Evolutionary conservation across 352 stramenopile genomes (phyloP), one percentile per base, ranked within the genome.

Genomic region (Phytophthora sp.): DNA sequence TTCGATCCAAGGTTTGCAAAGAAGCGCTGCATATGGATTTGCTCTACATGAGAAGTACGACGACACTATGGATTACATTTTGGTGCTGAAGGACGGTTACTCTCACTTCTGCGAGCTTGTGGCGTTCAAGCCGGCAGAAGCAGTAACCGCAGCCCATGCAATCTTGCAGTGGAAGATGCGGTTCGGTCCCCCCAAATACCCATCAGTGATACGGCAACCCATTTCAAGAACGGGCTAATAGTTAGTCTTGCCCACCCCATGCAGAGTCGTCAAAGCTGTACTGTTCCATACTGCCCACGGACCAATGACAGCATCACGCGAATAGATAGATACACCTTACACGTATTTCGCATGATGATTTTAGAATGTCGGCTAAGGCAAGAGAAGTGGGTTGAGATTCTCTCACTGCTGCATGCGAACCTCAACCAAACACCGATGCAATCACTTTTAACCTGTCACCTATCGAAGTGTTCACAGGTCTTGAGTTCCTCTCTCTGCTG

Each of bases 241-340:
- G 20, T 5, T 4, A 30, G 42, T n/a, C 18, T 54, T 30, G 20
- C 10, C 20, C 26, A 20, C 12, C 44, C 17, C 8, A 17, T 52
- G 26, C 28, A 52, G 27, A 24, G 35, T 42, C 35, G 35, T 1
- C 35, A 42, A 42, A 24, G 30, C 0, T 54, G 41, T 20, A 54
- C 52, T 17, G 30, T 63, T 3, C 31, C 61, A 1, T 78, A 74
- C 56, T 51, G 12, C 2, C 69, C 65, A 15, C 76, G 68, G 69
- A 66, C 69, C n/a, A 76, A 73, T 41, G 68, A 59, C 3, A 66
- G 55, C 11, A 49, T 76, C 8, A 60, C 76, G 39, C 43, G 72
- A 0, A n/a, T 76, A 4, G 78, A 78, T 18, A 51, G 56, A 2
- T 63, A 78, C 38, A 34, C 72, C 4, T n/a, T 77, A 0, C 56